phyloP scores from a whole-genome alignment of 2,329 filamentous ascomycete species.

The Colletotrichum liriopes region DNA sequence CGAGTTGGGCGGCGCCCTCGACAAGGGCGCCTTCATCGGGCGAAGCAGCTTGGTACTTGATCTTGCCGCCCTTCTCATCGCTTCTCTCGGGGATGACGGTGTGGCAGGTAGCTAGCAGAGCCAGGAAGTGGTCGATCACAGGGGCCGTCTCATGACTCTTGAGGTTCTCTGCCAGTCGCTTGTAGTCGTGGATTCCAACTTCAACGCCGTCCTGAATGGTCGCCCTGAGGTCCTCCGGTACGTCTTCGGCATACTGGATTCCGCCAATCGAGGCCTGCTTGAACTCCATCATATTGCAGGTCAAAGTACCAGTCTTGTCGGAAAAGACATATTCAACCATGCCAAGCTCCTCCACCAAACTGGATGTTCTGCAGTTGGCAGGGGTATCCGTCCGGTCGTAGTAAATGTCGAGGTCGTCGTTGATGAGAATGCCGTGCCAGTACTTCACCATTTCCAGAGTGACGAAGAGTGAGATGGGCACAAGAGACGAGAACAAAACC shows the following conservation, averaged over 20 bases:
- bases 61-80: slow-evolving; percentile 82
- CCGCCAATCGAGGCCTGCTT: slow-evolving; percentile 94
- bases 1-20: slow-evolving; percentile 87
- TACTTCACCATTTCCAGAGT: slow-evolving; percentile 99
- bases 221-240: slow-evolving; percentile 90
- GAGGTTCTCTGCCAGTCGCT: slow-evolving; percentile 79
- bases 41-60: slow-evolving; percentile 98
- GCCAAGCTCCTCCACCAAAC: slow-evolving; percentile 94
- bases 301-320: slow-evolving; percentile 96
- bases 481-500: slow-evolving; percentile 96
- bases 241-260: slow-evolving; percentile 92
- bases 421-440: slow-evolving; percentile 97
- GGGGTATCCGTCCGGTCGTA: slow-evolving; percentile 96
- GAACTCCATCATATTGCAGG: slow-evolving; percentile 99
- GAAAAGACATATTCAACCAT: slow-evolving; percentile 99
- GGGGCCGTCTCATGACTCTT: slow-evolving; percentile 67
- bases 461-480: slow-evolving; percentile 97
- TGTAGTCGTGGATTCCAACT: slow-evolving; percentile 88
- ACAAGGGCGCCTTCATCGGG: slow-evolving; percentile 98
- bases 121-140: slow-evolving; percentile 84
- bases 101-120: slow-evolving; percentile 90
- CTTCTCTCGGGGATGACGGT: slow-evolving; percentile 95
- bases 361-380: slow-evolving; percentile 95
- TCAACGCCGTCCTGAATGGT: slow-evolving; percentile 84
- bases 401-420: slow-evolving; percentile 98